Evolutionary conservation across 2,329 filamentous ascomycete genomes (phyloP).

Genomic region (Cercospora brassicicola): DNA sequence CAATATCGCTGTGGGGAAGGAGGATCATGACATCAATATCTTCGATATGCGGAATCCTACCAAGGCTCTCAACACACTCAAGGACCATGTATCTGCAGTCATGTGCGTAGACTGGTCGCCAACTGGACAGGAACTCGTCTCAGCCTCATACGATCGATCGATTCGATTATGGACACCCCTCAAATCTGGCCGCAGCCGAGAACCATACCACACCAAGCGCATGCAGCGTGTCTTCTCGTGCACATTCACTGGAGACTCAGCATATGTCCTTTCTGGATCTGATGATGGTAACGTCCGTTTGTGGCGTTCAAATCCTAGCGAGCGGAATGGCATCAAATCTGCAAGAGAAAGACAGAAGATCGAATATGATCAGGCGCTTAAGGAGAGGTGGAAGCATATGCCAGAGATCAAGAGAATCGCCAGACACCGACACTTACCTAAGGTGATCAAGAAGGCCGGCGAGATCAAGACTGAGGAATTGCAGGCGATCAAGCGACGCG

Average conservation of each 20-base stretch:
- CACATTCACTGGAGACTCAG: slow-evolving; percentile 82
- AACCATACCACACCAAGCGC: slow-evolving; percentile 95
- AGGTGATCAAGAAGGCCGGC: slow-evolving; percentile 89
- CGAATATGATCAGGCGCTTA: slow-evolving; percentile 85
- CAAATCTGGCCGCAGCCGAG: slow-evolving; percentile 73
- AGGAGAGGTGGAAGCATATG: slow-evolving; percentile 88
- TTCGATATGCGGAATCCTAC: slow-evolving; percentile 79
- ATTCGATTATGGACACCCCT: slow-evolving; percentile 78
- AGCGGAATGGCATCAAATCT: slow-evolving; percentile 80
- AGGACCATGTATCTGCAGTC: slow-evolving; percentile 85
- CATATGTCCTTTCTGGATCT: slow-evolving; percentile 84
- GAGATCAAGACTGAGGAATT: slow-evolving; percentile 94
- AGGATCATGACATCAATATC: slow-evolving; percentile 89
- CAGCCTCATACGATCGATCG: slow-evolving; percentile 84
- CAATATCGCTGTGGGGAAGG: slow-evolving; percentile 88
- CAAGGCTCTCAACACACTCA: slow-evolving; percentile 82
- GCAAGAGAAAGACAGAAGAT: slow-evolving; percentile 81
- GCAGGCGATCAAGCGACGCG: slow-evolving; percentile 79
- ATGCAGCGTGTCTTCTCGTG: slow-evolving; percentile 93
- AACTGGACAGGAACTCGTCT: slow-evolving; percentile 89
- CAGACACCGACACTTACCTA: slow-evolving; percentile 85
- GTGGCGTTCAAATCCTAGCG: slow-evolving; percentile 85
- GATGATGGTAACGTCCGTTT: slow-evolving; percentile 90
- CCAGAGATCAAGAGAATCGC: slow-evolving; percentile 90
- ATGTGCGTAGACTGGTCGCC: slow-evolving; percentile 97